A percentile compares a stretch with the other conserved stretches of the same genome.
phyloP scores from a whole-genome alignment of 164 flowering plant genomes.

The Sedum album region DNA sequence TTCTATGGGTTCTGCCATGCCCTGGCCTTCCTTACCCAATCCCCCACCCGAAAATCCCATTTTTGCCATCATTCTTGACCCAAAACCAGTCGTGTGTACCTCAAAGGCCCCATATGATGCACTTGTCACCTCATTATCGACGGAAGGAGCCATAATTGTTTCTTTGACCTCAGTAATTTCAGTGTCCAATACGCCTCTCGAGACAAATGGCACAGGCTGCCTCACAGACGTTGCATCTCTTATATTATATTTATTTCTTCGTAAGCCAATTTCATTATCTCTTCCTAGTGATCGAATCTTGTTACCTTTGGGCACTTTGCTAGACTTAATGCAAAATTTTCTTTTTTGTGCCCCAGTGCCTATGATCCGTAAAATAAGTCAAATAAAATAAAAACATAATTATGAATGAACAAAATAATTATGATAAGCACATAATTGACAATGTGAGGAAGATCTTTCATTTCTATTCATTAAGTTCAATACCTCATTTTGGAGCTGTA shows the following conservation, averaged over 20 bases:
- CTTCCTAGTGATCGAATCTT: too few relatives aligned
- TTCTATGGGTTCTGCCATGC: slow-evolving; percentile 68
- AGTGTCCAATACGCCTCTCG: slow-evolving; percentile 59
- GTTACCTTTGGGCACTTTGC: neutral
- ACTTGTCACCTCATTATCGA: slow-evolving; percentile 16
- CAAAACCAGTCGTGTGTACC: slow-evolving; percentile 89
- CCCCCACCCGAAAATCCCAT: slow-evolving; percentile 92
- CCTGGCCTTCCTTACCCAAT: slow-evolving; percentile 80
- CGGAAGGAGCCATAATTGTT: slow-evolving; percentile 6
- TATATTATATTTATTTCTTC: slow-evolving; percentile 16
- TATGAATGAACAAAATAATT: neutral
- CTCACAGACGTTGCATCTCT: slow-evolving; percentile 27
- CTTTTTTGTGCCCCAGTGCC: neutral
- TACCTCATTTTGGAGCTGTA: slow-evolving; percentile 65
- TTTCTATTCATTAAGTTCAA: neutral
- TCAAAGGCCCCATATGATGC: slow-evolving; percentile 62
- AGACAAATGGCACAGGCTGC: slow-evolving; percentile 76
- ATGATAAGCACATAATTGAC: neutral
- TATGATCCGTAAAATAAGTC: neutral
- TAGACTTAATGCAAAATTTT: neutral
- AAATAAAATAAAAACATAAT: neutral
- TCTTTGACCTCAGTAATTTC: slow-evolving; percentile 28
- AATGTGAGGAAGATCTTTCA: neutral
- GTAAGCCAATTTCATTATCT: neutral
- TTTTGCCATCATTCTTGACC: slow-evolving; percentile 93